These are phyloP conservation scores for Fusarium goolgardi DNA, from an alignment of 2,329 filamentous ascomycete genomes.

Conservation along the genomic window DNA sequence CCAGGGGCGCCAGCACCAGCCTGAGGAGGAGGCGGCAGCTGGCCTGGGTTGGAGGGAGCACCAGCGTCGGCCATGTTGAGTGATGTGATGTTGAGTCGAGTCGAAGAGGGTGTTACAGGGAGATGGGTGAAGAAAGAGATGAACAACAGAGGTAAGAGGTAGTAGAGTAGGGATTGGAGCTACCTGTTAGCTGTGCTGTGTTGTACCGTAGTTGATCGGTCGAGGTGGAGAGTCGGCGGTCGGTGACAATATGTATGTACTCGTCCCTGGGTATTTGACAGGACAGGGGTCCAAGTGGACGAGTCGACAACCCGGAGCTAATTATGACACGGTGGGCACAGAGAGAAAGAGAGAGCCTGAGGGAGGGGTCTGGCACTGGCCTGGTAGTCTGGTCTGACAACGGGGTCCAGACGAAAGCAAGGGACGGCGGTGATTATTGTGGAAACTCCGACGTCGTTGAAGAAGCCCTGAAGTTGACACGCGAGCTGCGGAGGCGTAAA, in stretches of 20 bases:
- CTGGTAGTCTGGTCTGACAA: constrained; percentile 35
- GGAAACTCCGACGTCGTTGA: constrained; percentile 23
- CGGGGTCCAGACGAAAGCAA: constrained; percentile 22
- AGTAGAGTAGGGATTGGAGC: constrained; percentile 40
- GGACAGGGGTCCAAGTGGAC: constrained; percentile 39
- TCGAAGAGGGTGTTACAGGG: constrained; percentile 11
- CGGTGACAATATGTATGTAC: constrained; percentile 43
- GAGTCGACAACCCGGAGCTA: constrained; percentile 35
- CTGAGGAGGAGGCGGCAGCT: constrained; percentile 77
- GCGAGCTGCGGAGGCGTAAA: constrained; percentile 6
- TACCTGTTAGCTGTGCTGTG: constrained; percentile 46
- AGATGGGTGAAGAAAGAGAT: constrained; percentile 1
- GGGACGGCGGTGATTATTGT: constrained; percentile 20
- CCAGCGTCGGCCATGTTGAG: constrained; percentile 81
- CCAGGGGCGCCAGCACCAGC: constrained; percentile 77
- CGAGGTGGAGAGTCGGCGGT: constrained; percentile 48
- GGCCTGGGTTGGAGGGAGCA: constrained; percentile 69
- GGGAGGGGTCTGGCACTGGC: constrained; percentile 9
- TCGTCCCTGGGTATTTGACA: constrained; percentile 44
- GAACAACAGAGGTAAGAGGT: constrained; percentile 38
- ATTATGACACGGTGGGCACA: constrained; percentile 37
- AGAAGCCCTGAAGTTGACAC: constrained; percentile 4
- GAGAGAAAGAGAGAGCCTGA: constrained; percentile 2
- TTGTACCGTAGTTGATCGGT: constrained; percentile 42
- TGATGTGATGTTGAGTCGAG: constrained; percentile 37